phyloP scores from a whole-genome alignment of 257 asterid species.

The Knoxia roxburghii region DNA sequence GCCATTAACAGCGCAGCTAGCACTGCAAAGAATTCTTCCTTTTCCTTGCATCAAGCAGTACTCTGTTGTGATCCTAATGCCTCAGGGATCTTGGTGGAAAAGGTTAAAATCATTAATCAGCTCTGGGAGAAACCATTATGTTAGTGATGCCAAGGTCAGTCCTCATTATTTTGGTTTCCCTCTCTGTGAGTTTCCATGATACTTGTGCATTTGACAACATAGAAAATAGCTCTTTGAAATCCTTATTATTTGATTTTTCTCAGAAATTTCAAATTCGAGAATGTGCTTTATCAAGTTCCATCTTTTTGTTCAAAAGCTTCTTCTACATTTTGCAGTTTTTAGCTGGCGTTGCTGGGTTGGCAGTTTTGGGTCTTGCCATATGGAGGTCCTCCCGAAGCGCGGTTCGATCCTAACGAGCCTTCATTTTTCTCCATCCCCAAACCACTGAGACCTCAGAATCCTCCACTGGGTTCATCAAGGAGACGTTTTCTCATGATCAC shows the following conservation, averaged over 20 bases:
- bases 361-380: slow-evolving; percentile 48
- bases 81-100: slow-evolving; percentile 60
- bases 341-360: slow-evolving; percentile 60
- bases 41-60: slow-evolving; percentile 87
- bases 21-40: slow-evolving; percentile 70
- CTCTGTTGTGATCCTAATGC: slow-evolving; percentile 90
- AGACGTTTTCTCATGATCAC: background rate
- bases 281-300: background rate
- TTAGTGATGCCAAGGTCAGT: slow-evolving; percentile 71
- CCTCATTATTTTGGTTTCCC: background rate
- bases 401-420: slow-evolving; percentile 26
- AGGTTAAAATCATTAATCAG: slow-evolving; percentile 42
- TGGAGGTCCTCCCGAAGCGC: slow-evolving; percentile 67
- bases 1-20: slow-evolving; percentile 65
- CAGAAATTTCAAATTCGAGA: background rate
- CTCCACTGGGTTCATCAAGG: background rate
- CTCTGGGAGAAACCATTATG: slow-evolving; percentile 25
- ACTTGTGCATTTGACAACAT: background rate
- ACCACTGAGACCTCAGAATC: background rate
- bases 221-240: background rate
- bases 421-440: background rate
- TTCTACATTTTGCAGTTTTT: slow-evolving; percentile 35
- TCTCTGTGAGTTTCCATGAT: background rate
- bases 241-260: too few species aligned
- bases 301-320: background rate